Percentiles rank a stretch among this genome's conserved stretches.
Evolutionary conservation across 257 asterid species (phyloP).

Genomic region (Gentiana straminea): DNA sequence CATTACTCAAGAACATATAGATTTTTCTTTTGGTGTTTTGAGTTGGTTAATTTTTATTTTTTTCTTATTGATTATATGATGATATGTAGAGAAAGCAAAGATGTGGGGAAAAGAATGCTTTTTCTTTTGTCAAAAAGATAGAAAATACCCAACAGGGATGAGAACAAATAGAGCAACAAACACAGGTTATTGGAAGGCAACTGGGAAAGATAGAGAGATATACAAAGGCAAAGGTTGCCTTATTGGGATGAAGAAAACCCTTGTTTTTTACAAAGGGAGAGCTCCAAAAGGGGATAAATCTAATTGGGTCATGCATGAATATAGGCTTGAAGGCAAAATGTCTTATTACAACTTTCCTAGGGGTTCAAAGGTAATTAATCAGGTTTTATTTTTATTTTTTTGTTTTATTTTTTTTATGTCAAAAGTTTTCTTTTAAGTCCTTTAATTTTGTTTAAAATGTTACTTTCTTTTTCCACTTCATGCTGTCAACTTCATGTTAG

Average conservation of each 20-base stretch:
- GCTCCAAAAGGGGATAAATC: conserved; percentile 80
- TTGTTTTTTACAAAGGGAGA: conserved; percentile 86
- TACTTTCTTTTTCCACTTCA: not conserved
- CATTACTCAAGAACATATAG: too few species aligned
- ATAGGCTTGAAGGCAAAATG: conserved; percentile 49
- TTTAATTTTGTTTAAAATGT: not conserved
- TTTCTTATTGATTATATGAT: not conserved
- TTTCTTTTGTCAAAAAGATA: conserved; percentile 66
- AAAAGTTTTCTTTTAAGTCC: not conserved
- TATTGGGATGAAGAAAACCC: conserved; percentile 91
- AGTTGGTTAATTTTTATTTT: not conserved
- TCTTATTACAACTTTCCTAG: conserved; percentile 51
- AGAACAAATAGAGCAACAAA: conserved; percentile 78
- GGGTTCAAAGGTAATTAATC: conserved; percentile 42
- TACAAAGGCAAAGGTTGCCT: conserved; percentile 31
- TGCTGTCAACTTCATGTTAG: not conserved
- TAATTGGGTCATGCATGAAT: conserved; percentile 91
- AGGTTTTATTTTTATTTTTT: too few species aligned
- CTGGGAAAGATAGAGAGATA: conserved; percentile 84
- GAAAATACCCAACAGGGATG: conserved; percentile 83
- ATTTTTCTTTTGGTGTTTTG: not conserved
- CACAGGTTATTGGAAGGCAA: conserved; percentile 84
- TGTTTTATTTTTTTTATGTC: not conserved
- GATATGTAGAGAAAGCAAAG: conserved; percentile 50
- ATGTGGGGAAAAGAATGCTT: conserved; percentile 78